Percentiles rank a stretch among this genome's conserved stretches.
Evolutionary conservation across 805 yeast species (phyloP).

Genomic region (Candida berthetii): DNA sequence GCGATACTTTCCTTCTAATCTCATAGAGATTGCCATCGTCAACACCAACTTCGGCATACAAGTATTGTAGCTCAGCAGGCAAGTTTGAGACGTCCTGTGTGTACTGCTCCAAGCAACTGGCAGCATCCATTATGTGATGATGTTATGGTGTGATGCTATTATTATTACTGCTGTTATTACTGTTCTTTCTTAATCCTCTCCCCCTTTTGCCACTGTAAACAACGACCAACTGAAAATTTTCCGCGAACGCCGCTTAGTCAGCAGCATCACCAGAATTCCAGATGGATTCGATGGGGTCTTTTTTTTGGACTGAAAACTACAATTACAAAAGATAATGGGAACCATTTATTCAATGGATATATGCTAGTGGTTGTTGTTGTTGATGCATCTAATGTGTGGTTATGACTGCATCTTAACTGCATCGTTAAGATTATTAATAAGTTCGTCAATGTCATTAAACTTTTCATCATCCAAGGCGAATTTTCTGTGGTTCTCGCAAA

Average conservation of each 20-base stretch:
- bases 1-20: constrained; percentile 56
- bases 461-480: constrained; percentile 71
- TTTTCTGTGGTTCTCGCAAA: constrained; percentile 61
- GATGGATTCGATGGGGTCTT: no score
- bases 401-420: no score
- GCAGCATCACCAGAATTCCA: no score
- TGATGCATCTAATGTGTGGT: constrained; percentile 12
- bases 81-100: constrained; percentile 72
- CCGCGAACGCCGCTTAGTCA: no score
- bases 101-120: constrained; percentile 71
- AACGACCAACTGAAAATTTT: no score
- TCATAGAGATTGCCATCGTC: constrained; percentile 66
- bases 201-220: no score
- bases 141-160: no score
- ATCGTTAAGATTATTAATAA: constrained; percentile 39
- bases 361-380: no score
- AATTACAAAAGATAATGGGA: no score
- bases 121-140: constrained; percentile 85
- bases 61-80: constrained; percentile 79
- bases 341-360: no score
- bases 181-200: no score
- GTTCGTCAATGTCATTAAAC: constrained; percentile 70
- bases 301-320: background rate
- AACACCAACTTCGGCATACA: constrained; percentile 70
- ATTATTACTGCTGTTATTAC: background rate